Base-by-base conservation (phyloP, 1,284 basidiomycete species). In the Volvariella volvacea region DNA sequence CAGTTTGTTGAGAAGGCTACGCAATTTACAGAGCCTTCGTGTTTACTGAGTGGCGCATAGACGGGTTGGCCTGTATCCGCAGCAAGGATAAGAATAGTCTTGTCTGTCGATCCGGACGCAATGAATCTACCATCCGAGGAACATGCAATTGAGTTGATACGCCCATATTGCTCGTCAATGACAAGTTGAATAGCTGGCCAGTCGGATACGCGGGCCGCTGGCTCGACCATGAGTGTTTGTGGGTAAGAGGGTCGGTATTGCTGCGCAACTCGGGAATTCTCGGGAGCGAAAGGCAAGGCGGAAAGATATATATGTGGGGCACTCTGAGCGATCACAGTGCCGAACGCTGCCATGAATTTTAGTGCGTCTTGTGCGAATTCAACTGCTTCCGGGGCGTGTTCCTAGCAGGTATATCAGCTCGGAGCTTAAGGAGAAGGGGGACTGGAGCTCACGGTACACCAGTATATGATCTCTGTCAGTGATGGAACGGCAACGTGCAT, bases 261-360 rank as follows among this genome's bases (percentile, higher is more conserved):
- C 42, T 50, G 52, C 20, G 47, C 50, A 14, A 59, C 43, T 3
- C 41, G 20, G 16, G 55, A 55, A n/a, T 45, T 50, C 19, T 39
- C 16, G 2, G 64, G 64, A 2, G 59, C 42, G 41, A 66, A 67
- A 4, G 65, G 55, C 3, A 68, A 50, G 1, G 63, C 63, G 8
- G 65, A 67, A 8, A 68, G 17, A 49, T 69, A 68, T 28, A 68
- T 58, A 40, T 70, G 67, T 6, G 67, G 65, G 2, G 55, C 57
- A 45, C 64, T 66, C 17, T 59, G 53, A 0, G 55, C 43, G 15
- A 68, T 64, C 47, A 1, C n/a, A 16, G 34, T 36, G 8, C 48
- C 44, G 46, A 67, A 68, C 2, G 47, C 51, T n/a, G 48, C 41
- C 10, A 66, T 48, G 47, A 68, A 68, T 37, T 46, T 48, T 4